These are phyloP conservation scores for Ogataea ganodermae DNA, from an alignment of 805 yeast species.

Conservation along the genomic window DNA sequence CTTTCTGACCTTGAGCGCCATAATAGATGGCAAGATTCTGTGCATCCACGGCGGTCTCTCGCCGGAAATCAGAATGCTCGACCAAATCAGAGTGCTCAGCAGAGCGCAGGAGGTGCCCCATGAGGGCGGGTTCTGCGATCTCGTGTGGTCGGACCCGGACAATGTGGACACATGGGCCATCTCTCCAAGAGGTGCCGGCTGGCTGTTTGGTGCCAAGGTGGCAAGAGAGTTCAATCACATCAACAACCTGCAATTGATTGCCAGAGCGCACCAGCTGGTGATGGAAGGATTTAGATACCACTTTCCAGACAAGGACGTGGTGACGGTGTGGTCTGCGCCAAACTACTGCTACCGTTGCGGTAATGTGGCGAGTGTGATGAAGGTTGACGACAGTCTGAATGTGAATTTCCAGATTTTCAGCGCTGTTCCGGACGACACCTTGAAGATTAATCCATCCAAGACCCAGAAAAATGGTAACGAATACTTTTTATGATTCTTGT, in stretches of 20 bases:
- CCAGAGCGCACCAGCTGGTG: conserved; percentile 96
- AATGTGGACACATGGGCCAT: conserved; percentile 98
- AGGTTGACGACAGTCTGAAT: conserved; percentile 80
- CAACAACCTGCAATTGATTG: conserved; percentile 82
- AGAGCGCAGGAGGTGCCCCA: conserved; percentile 99
- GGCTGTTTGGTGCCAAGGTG: conserved; percentile 94
- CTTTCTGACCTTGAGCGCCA: conserved; percentile 90
- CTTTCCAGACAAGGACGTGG: conserved; percentile 94
- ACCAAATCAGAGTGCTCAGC: conserved; percentile 89
- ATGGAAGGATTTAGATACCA: conserved; percentile 98
- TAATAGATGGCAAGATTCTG: conserved; percentile 88
- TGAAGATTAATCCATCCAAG: conserved; percentile 38
- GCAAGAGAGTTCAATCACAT: conserved; percentile 96
- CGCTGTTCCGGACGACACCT: conserved; percentile 86
- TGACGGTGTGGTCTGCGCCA: conserved; percentile 98
- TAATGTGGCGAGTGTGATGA: conserved; percentile 97
- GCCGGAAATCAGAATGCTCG: conserved; percentile 96
- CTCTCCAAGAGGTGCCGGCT: conserved; percentile 97
- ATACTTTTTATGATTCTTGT: conserved; percentile 34
- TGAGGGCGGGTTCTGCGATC: conserved; percentile 97
- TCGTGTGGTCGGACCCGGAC: conserved; percentile 98
- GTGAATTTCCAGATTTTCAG: conserved; percentile 93
- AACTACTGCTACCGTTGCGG: conserved; percentile 98
- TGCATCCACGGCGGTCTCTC: conserved; percentile 98
- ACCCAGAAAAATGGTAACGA: conserved; percentile 40